Evolutionary conservation across 371 early-diverging fungal genomes (phyloP).

Genomic region (Rhizopus sp.): DNA sequence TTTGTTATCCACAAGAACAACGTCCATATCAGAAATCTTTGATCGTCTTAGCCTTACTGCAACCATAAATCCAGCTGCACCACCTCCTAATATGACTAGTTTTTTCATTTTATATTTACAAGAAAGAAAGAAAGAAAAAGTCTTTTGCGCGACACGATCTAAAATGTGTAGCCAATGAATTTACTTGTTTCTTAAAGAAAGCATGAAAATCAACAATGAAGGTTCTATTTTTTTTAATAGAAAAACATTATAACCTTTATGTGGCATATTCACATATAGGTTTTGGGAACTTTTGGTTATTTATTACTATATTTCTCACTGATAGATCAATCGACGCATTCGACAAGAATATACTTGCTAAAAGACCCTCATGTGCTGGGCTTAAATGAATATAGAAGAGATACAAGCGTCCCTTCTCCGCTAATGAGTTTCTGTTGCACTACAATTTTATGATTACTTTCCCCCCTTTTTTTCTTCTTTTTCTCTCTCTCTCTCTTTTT

Average conservation of each 20-base stretch:
- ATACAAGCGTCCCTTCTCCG: not conserved
- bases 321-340: no score
- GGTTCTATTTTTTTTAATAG: no score
- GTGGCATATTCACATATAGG: no score
- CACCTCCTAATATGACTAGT: conserved; percentile 40
- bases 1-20: conserved; percentile 45
- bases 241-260: no score
- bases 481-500: not conserved
- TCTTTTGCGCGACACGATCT: not conserved
- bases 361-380: no score
- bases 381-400: no score
- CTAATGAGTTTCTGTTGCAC: not conserved
- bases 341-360: no score
- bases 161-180: not conserved
- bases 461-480: not conserved
- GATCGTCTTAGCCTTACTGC: conserved; percentile 24
- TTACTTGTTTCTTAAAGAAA: conserved; percentile 1
- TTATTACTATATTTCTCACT: no score
- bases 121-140: conserved; percentile 3
- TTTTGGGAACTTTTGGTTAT: no score
- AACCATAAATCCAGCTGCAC: conserved; percentile 39
- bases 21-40: conserved; percentile 20
- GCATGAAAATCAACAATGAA: not conserved
- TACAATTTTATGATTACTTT: no score
- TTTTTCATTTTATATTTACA: conserved; percentile 11